Base-by-base conservation (phyloP, 1,139 yeast genomes). In the Scheffersomyces titani region DNA sequence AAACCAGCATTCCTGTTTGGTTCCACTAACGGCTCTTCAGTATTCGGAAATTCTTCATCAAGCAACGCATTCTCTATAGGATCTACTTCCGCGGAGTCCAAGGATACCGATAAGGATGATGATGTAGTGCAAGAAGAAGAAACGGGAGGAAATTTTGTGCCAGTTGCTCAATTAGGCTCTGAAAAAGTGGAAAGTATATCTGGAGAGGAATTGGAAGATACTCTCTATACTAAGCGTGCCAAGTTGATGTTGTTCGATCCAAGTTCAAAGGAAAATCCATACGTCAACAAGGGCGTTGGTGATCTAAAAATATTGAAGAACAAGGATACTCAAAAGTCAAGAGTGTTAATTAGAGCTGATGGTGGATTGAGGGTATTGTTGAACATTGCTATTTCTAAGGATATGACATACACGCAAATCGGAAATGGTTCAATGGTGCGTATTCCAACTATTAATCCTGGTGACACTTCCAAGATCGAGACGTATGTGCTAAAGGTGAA, bases 171-270 rank as follows among this genome's bases (percentile, higher is more conserved):
- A 53, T 70, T 85, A 54, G 72, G 77, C 0, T 53, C 60, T 7
- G 78, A 83, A 24, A 78, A 80, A 57, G 75, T 83, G 16, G 83
- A 84, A 19, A 60, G 64, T 19, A 80, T 84, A 2, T 60, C 59
- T 36, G 98, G 98, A 20, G 98, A 94, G 74, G 98, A 93, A 73
- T 81, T 85, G 57, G 98, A 94, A 74, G 85, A 81, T 4, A 70
- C 80, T 0, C 69, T 84, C 44, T 90, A 82, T 65, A 83, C 87
- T 47, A 88, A 89, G 66, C 83, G 90, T 66, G 83, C 96, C 9
- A 92, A 92, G 68, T 76, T 92, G 51, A 86, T 88, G 83, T 77
- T 86, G 55, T 84, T 84, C 55, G 81, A 86, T 57, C 68, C 85
- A 4, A 76, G 75, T 19, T 80, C 83, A 47, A 80, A 81, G 52